Evolutionary conservation across 73 alveolate genomes (phyloP), one percentile per base, ranked within the genome.

Genomic region (Halteria grandinella): DNA sequence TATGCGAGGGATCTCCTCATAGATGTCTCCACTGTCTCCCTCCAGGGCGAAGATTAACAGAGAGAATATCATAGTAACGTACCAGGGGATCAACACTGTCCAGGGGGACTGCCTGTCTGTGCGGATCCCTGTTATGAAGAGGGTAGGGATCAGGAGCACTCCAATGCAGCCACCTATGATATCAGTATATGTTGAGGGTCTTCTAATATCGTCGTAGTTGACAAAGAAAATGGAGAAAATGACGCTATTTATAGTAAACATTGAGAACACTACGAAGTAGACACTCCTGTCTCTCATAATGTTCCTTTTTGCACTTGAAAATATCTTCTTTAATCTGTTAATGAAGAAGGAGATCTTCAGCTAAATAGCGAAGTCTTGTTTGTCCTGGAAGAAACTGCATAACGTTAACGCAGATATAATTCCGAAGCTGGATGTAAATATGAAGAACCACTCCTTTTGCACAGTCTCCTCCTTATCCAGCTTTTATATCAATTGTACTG

Each of bases 71-170:
- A 60, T 24, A 31, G n/a, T 40, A 3, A 60, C 10, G 43, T 60
- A 60, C 43, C 43, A 55, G 20, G 60, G 37, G 5, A 60, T 24
- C 4, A 60, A 59, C 77, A 60, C 43, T 60, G 60, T 60, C 77
- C 77, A 60, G 21, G 55, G 53, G 24, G 77, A 59, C 29, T 36
- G 37, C 27, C 43, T 60, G 24, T 60, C 77, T 21, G 77, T 59
- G 10, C 14, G 18, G 7, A 60, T 60, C 7, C 77, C 77, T 2
- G 77, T 60, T 12, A 40, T 40, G 34, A 60, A 60, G 20, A 60
- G 27, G 7, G 77, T 59, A 10, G 77, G 77, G 4, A 60, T 49
- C 14, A 60, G 59, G 5, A 33, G 14, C 1, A 60, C 11, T 3
- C 77, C 77, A 5, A n/a, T n/a, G n/a, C n/a, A n/a, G n/a, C n/a